Evolutionary conservation across 2,329 filamentous ascomycete genomes (phyloP).

Genomic region (Xylariaceae sp.): DNA sequence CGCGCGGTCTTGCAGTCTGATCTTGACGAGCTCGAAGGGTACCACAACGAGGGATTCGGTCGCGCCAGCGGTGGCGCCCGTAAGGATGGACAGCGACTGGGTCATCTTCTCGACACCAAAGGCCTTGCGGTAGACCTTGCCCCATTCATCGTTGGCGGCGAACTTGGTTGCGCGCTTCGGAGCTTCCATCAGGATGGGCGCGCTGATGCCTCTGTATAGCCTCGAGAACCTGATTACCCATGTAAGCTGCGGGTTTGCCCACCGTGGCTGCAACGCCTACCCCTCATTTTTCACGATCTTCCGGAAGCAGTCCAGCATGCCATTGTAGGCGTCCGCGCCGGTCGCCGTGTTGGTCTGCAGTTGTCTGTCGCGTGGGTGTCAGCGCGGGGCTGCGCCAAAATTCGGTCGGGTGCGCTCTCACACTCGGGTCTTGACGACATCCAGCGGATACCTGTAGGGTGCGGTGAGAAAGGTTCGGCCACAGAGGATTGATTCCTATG

Average conservation of each 20-base stretch:
- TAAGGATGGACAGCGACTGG: conserved; percentile 84
- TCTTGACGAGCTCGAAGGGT: conserved; percentile 87
- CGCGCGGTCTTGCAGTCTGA: conserved; percentile 90
- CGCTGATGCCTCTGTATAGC: conserved; percentile 90
- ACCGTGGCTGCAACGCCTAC: conserved; percentile 39
- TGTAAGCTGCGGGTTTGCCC: conserved; percentile 6
- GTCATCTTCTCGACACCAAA: conserved; percentile 86
- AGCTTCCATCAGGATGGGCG: conserved; percentile 96
- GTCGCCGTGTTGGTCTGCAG: conserved; percentile 68
- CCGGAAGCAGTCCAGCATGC: conserved; percentile 96
- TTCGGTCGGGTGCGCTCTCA: conserved; percentile 39
- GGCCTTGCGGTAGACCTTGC: conserved; percentile 79
- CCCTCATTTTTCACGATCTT: conserved; percentile 97
- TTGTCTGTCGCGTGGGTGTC: conserved; percentile 52
- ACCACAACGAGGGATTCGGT: conserved; percentile 97
- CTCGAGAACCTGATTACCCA: conserved; percentile 61
- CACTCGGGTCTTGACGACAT: conserved; percentile 98
- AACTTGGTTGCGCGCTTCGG: conserved; percentile 90
- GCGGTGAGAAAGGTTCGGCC: conserved; percentile 11
- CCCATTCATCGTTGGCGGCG: conserved; percentile 98
- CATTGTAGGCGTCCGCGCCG: conserved; percentile 82
- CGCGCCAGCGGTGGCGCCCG: conserved; percentile 87
- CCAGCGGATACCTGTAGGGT: conserved; percentile 79
- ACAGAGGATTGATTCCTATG: conserved; percentile 5
- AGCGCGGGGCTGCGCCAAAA: neutral